Conservation (phyloP, 169 alveolate species). For the Eimeria maxima region DNA sequence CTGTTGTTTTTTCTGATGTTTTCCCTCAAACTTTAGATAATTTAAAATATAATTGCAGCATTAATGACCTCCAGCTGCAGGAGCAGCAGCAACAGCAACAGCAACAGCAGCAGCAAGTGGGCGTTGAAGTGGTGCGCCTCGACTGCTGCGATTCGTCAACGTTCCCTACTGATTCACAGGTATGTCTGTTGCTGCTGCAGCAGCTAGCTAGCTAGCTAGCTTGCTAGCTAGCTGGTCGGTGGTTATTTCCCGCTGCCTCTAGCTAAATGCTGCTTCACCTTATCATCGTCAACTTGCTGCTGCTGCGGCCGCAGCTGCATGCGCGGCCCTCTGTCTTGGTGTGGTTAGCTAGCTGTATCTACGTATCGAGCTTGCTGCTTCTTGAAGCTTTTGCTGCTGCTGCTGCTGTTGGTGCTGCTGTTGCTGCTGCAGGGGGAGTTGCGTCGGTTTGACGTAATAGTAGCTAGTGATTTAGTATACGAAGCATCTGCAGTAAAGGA, state of each 20-base stretch:
- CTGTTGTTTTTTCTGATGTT: neutral
- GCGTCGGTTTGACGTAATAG: constrained; percentile 8
- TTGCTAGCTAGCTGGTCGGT: neutral
- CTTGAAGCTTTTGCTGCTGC: neutral
- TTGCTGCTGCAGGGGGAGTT: neutral
- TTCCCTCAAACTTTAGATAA: neutral
- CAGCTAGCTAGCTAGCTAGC: neutral
- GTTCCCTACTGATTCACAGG: neutral
- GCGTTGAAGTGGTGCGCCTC: neutral
- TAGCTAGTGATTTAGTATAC: constrained; percentile 50
- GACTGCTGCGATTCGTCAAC: neutral
- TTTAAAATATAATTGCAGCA: neutral
- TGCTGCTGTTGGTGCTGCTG: neutral
- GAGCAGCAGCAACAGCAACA: neutral
- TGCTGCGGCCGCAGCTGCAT: too few species aligned
- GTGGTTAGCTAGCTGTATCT: too few species aligned
- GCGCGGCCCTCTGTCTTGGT: too few species aligned
- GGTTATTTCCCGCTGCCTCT: too few species aligned
- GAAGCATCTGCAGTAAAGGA: neutral
- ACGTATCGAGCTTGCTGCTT: neutral
- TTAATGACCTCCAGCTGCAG: neutral
- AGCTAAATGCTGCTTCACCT: too few species aligned
- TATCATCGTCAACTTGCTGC: too few species aligned
- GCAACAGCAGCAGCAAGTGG: constrained; percentile 4
- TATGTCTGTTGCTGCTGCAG: neutral